Base-by-base conservation (phyloP, 2,329 filamentous ascomycete genomes). In the Ascochyta lentis region DNA sequence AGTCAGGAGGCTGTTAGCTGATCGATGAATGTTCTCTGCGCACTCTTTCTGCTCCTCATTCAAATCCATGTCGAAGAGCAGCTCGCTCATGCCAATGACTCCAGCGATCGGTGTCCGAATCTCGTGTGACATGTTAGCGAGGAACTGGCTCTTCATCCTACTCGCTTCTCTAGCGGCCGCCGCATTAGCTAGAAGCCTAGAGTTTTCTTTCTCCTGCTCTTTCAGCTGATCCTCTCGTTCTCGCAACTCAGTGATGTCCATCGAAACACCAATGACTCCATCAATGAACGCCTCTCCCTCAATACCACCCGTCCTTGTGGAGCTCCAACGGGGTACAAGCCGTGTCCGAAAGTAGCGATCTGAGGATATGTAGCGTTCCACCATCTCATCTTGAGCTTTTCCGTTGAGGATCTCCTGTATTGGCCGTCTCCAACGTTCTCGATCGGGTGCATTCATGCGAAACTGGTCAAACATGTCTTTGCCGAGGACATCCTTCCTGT, bases 51-150 rank as follows among this genome's bases (percentile, higher is more conserved):
- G 89, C 63, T 92, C 89, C n/a, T 83, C 80, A 49, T 86, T 82
- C 23, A 93, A 75, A 15, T 84, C 76, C 68, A 87, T 89, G 58
- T 91, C 89, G 27, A 88, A 79, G 7, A 93, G 77, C 8, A 94
- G 78, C 65, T 93, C 89, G 0, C 87, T 86, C 89, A 92, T 92
- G 23, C 90, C 90, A 56, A 93, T 87, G 5, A 93, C 89, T 19
- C 90, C 90, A 1, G 89, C 89, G 59, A 94, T 92, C 0, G 90
- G 90, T 0, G 88, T 91, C 39, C 88, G 81, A 44, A 92, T 91
- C 69, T 92, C 89, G 69, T 91, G 89, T n/a, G 86, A 89, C 89
- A 91, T 91, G 74, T 91, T 91, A 13, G 89, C 89, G 6, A 92
- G 77, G 65, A 93, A 93, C 61, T 91, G 89, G 63, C 86, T 90